Conservation (phyloP, 495 filamentous ascomycete genomes). For the Chaetomium tenue region DNA sequence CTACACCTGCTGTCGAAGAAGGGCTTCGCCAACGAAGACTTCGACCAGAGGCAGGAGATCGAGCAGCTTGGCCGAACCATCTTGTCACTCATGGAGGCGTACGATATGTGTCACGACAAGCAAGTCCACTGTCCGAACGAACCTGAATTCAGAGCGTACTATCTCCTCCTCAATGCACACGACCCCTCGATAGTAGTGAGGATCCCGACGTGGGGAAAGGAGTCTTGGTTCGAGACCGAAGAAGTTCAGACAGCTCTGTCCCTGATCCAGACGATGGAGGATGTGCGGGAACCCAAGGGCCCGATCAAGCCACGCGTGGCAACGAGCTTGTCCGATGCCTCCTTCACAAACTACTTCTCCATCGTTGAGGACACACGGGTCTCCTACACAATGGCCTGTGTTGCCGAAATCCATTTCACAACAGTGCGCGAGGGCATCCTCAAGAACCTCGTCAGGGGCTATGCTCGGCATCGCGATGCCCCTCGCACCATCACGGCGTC, state of each 20-base stretch:
- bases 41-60: slow-evolving; percentile 82
- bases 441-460: slow-evolving; percentile 60
- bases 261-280: slow-evolving; percentile 40
- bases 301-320: slow-evolving; percentile 39
- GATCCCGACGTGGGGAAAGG: slow-evolving; percentile 74
- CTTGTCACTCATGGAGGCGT: slow-evolving; percentile 82
- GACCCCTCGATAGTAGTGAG: slow-evolving; percentile 72
- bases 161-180: slow-evolving; percentile 77
- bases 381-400: slow-evolving; percentile 90
- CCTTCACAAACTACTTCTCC: slow-evolving; percentile 70
- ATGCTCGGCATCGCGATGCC: slow-evolving; percentile 61
- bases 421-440: slow-evolving; percentile 74
- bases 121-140: slow-evolving; percentile 63
- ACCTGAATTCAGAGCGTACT: slow-evolving; percentile 86
- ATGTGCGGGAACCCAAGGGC: slow-evolving; percentile 35
- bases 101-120: slow-evolving; percentile 65
- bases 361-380: slow-evolving; percentile 66
- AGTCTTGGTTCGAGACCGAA: slow-evolving; percentile 64
- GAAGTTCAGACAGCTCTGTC: slow-evolving; percentile 47
- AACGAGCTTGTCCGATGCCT: slow-evolving; percentile 57
- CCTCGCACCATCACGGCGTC: slow-evolving; percentile 73
- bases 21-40: slow-evolving; percentile 63
- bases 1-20: slow-evolving; percentile 76
- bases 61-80: slow-evolving; percentile 90
- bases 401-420: slow-evolving; percentile 88